Evolutionary conservation across 208 protist species (phyloP), one percentile per base, ranked within the genome.

Genomic region (Leishmania lainsoni): DNA sequence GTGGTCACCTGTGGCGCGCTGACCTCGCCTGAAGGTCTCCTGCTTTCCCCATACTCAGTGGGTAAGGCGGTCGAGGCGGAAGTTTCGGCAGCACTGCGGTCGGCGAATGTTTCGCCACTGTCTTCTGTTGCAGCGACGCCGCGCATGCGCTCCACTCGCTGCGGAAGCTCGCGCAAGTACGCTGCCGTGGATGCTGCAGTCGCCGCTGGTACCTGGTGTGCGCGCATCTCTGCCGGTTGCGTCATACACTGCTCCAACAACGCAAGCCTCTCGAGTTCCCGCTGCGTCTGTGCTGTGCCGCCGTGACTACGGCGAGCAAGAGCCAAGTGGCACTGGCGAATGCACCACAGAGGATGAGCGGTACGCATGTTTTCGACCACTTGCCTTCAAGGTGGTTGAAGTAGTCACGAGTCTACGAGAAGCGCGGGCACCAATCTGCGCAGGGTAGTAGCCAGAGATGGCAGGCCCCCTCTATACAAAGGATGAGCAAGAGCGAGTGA

Each of bases 231-330:
- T 6, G 56, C 78, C 5, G 65, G 77, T 59, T 85, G 70, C 73
- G 63, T 32, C 58, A 80, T 74, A 8, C 73, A 56, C 51, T 90
- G 68, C 63, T 88, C 81, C 70, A 87, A 39, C 48, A 90, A 66
- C 16, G 81, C 84, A 12, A 86, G 74, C 12, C 83, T 74, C 76
- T 87, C 81, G 22, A 90, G 76, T 9, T 82, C 77, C 22, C 71
- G 71, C 26, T 76, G 80, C 20, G 78, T 65, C 29, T 87, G 81
- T 16, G 32, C 69, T 6, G 65, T 63, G 48, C 86, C 86, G 54
- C 86, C 86, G 54, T 90, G 86, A 3, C 86, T 83, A 22, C 78
- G 86, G 17, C 86, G 86, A 9, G 83, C 83, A 22, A 56, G 32
- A 45, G 22, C n/a, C 10, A 42, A 10, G 17, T 61, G 45, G 8